Evolutionary conservation across 768 basidiomycete genomes (phyloP).

Genomic region (Hericium erinaceus): DNA sequence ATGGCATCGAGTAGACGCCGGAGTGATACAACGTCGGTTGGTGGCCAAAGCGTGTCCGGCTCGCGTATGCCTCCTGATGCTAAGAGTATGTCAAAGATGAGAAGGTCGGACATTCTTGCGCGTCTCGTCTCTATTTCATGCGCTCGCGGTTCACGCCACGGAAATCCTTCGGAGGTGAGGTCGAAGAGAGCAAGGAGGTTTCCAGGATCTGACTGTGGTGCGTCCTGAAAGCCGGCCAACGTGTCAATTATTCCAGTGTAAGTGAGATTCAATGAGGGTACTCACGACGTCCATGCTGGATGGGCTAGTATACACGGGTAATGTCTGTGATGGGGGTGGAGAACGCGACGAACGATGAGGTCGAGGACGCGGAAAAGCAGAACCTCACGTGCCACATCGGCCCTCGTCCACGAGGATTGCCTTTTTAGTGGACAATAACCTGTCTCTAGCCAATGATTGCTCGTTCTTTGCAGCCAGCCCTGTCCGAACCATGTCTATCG

Average conservation of each 20-base stretch:
- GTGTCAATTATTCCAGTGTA: too few species aligned
- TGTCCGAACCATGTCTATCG: not conserved
- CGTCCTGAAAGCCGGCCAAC: slow-evolving; percentile 1
- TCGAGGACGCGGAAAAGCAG: not conserved
- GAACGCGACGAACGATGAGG: not conserved
- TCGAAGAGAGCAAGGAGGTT: slow-evolving; percentile 35
- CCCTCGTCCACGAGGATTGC: not conserved
- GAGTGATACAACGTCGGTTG: slow-evolving; percentile 45
- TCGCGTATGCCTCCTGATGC: slow-evolving; percentile 50
- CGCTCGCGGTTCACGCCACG: slow-evolving; percentile 46
- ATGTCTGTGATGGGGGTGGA: not conserved
- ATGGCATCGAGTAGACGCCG: slow-evolving; percentile 52
- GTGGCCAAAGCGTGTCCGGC: slow-evolving; percentile 62
- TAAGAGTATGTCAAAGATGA: slow-evolving; percentile 71
- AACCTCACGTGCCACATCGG: slow-evolving; percentile 1
- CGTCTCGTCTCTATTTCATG: slow-evolving; percentile 57
- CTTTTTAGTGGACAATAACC: not conserved
- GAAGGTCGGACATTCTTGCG: slow-evolving; percentile 46
- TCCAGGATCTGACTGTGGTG: not conserved
- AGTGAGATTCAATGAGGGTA: not conserved
- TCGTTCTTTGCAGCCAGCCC: not conserved
- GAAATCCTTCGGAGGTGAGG: slow-evolving; percentile 38
- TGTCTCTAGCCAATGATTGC: not conserved
- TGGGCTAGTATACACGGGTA: not conserved
- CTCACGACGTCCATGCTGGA: not conserved